Evolutionary conservation across 495 filamentous ascomycete species (phyloP), one percentile per base, ranked within the genome.

Genomic region (Talaromyces wortmannii): DNA sequence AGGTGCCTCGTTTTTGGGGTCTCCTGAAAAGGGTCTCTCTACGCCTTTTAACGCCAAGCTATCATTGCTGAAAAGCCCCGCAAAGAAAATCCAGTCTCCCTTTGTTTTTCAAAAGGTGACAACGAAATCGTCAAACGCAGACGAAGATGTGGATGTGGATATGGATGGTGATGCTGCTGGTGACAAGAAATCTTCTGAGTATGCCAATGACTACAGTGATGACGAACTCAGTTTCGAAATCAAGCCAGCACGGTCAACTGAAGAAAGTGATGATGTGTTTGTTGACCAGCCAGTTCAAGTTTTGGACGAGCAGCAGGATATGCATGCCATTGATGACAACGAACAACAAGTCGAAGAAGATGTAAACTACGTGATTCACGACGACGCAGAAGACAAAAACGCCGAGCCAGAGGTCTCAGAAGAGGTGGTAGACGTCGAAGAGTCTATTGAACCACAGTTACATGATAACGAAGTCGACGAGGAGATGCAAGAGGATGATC

Each of bases 31-130:
- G 52, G 54, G 63, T 11, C 60, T 64, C 0, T 66, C 68, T 6
- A 67, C 73, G 3, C 66, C 65, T 0, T 67, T 71, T 33, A 65
- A 57, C 4, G 63, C 62, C 13, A 55, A 66, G 45, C 55, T 62
- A 8, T 76, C 73, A 7, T 59, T 78, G 15, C 63, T 79, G 18
- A 67, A 72, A 47, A 75, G 69, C 29, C 74, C 76, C 7, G 72
- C 76, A 0, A 78, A 74, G 57, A 71, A 64, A 43, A 61, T 70
- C 33, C 55, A 61, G 4, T 72, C 74, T 10, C 72, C 73, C 0
- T 72, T 76, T 50, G 42, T 53, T 0, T 53, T 53, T 53, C 52
- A 46, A n/a, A 53, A 46, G 43, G 17, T 46, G 11, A 15, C 11
- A 10, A 46, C 10, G 44, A 13, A 1, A 31, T 11, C 23, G 13